Percentiles rank a stretch among this genome's conserved stretches.
Evolutionary conservation across 1,139 yeast species (phyloP).

Genomic region (Geotrichum armillariae): DNA sequence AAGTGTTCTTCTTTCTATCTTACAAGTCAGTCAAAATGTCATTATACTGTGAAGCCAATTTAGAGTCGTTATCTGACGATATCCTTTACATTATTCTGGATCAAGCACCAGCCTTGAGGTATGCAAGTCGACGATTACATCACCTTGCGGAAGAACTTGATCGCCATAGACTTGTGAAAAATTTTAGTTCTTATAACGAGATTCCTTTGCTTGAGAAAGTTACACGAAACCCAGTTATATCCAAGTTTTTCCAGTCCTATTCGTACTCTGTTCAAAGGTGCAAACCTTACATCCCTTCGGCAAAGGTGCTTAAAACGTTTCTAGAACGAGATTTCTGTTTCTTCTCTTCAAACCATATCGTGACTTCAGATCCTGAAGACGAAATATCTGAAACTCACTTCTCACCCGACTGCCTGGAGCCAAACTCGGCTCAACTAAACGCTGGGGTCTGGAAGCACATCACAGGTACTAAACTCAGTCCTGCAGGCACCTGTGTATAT

Average conservation of each 20-base stretch:
- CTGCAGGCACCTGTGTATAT: slow-evolving; percentile 28
- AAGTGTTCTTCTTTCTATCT: not conserved
- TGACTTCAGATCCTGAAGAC: slow-evolving; percentile 11
- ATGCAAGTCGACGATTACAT: slow-evolving; percentile 12
- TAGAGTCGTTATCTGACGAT: slow-evolving; percentile 19
- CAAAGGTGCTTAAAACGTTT: slow-evolving; percentile 7
- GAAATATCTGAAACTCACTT: slow-evolving; percentile 9
- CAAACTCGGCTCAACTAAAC: slow-evolving; percentile 8
- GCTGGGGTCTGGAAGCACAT: slow-evolving; percentile 27
- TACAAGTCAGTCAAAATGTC: not conserved
- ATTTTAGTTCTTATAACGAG: slow-evolving; percentile 8
- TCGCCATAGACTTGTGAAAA: slow-evolving; percentile 7
- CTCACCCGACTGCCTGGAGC: not conserved
- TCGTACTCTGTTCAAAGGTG: slow-evolving; percentile 8
- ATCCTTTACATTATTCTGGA: slow-evolving; percentile 11
- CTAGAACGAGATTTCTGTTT: slow-evolving; percentile 20
- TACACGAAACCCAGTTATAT: slow-evolving; percentile 1
- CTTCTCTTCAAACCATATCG: slow-evolving; percentile 16
- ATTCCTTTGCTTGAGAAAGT: slow-evolving; percentile 7
- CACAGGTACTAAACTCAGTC: slow-evolving; percentile 25
- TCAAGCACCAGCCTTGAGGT: slow-evolving; percentile 14
- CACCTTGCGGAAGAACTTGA: slow-evolving; percentile 17
- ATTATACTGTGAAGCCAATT: no score
- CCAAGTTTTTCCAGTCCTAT: slow-evolving; percentile 5
- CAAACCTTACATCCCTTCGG: slow-evolving; percentile 2